Evolutionary conservation across 805 yeast species (phyloP), one percentile per base, ranked within the genome.

Genomic region (Pichia paraexigua): DNA sequence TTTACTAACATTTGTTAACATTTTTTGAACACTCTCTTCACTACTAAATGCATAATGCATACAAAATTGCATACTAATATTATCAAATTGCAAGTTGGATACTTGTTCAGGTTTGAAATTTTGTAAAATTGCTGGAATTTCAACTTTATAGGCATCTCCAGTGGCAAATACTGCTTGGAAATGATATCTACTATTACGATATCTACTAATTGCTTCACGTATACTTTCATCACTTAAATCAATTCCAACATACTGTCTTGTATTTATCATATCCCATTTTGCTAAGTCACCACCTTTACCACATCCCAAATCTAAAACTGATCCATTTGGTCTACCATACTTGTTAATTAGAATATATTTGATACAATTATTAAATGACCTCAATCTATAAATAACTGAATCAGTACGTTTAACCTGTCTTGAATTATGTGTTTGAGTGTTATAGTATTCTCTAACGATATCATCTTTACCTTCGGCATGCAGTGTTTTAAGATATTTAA

Each of bases 241-340:
- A 28, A 94, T 76, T 1, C 99, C 99, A 50, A 91, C 81, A 58
- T 86, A 87, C 46, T 90, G 91, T 22, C 79, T 76, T 2, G 88
- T 78, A 21, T 78, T 72, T 1, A 88, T 85, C 58, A 80, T 80
- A 48, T 83, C 86, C 82, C 96, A 92, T 65, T 94, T 94, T 59
- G 85, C 80, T 61, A 94, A 71, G 70, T 94, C 99, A 27, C 99
- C 99, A 48, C 99, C 99, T 66, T 94, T 95, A 15, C 99, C 99
- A 68, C 98, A 91, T 17, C 97, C 97, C 51, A 92, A 68, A 63
- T 94, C 99, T 20, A 94, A 70, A 1, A 85, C 89, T 21, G 77
- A 74, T 41, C 77, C 76, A 54, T 79, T 70, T 45, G 72, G 71
- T 37, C 71, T 71, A 2, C 84, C 80, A 66, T 74, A 83, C 58